phyloP scores from a whole-genome alignment of 176 grass and related monocot species.

The Coix lacrymajobi region DNA sequence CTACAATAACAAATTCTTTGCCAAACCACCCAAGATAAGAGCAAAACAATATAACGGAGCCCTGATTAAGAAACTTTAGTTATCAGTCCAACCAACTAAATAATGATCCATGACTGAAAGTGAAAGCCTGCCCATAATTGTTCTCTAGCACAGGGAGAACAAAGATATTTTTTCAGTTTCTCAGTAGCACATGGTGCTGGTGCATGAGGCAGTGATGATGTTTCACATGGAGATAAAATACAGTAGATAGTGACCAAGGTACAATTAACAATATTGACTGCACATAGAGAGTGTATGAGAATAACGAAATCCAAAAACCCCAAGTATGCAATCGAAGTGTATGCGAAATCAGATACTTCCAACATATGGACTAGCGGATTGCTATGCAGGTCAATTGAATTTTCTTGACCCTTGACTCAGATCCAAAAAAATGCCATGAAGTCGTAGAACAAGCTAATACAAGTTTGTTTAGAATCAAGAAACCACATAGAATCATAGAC shows the following conservation, averaged over 20 bases:
- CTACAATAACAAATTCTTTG: not conserved
- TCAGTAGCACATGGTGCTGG: conserved; percentile 5
- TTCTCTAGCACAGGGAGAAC: not conserved
- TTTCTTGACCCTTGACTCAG: not conserved
- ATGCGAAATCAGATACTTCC: not conserved
- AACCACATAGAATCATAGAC: not conserved
- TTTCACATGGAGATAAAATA: not conserved
- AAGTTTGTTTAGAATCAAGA: conserved; percentile 18
- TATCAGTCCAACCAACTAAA: not conserved
- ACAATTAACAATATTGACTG: not conserved
- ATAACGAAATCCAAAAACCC: conserved; percentile 5
- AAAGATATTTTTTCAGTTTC: not conserved
- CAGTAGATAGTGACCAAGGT: not conserved
- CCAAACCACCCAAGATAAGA: not conserved
- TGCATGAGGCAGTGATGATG: not conserved
- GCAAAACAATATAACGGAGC: not conserved
- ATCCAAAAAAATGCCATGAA: not conserved
- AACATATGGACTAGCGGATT: not conserved
- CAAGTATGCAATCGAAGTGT: not conserved
- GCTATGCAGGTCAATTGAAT: not conserved
- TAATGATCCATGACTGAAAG: not conserved
- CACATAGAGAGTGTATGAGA: not conserved
- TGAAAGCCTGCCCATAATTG: not conserved
- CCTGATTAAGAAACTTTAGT: not conserved
- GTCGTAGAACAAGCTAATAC: not conserved